Evolutionary conservation across 2,329 filamentous ascomycete species (phyloP), one percentile per base, ranked within the genome.

Genomic region (Fusarium subglutinans): DNA sequence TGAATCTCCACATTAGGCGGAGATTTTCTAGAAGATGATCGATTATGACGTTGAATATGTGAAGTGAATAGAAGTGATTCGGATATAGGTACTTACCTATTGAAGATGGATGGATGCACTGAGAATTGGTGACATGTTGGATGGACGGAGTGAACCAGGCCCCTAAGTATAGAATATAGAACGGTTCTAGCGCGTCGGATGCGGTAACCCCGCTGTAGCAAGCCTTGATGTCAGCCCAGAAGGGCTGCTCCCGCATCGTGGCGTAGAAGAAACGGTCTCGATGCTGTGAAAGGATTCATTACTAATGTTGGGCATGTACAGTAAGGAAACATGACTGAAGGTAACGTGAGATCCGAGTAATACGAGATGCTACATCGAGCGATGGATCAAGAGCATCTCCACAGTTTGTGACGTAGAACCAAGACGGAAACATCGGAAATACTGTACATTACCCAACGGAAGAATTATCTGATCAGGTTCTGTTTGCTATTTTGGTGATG

Each of bases 391-490:
- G 9, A 4, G 1, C 15, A 66, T 43, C 65, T 63, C 47, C 65
- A 63, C 66, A 38, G 37, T 43, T 48, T 68, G 45, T 67, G 61
- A 74, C 70, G 60, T 61, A 43, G 38, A 59, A 54, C 14, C n/a
- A 35, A n/a, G 22, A 45, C 33, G 37, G 48, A 69, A 69, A 72
- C 8, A 33, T n/a, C 51, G 64, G 64, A 53, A 60, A 50, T 30
- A 60, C 24, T 24, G 44, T 47, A 9, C 33, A 35, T 15, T 35
- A 9, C 22, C 30, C 4, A 68, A 35, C 43, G 50, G 66, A 69
- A 63, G 38, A 69, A 63, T 30, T 69, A 30, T 50, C 37, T 35
- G 35, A 47, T 35, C 14, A 48, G 45, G 45, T 48, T n/a, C 33
- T 35, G 33, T 28, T n/a, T 45, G 37, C 40, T 37, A 66, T 58